Conservation (phyloP, 2,329 filamentous ascomycete genomes). For the Sporothrix inflata region DNA sequence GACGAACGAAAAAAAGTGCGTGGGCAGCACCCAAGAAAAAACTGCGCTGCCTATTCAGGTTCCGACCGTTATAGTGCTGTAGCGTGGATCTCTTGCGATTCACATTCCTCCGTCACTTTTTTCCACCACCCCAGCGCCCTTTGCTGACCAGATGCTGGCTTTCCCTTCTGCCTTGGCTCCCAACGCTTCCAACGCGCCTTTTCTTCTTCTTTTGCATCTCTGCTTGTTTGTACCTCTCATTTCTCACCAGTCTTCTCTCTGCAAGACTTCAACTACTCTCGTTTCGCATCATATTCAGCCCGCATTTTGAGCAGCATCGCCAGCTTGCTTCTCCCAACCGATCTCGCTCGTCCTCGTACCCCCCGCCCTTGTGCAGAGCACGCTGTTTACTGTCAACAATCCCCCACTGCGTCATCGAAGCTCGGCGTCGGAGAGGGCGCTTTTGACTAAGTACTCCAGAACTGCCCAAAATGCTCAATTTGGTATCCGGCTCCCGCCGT, state of each 20-base stretch:
- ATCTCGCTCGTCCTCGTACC: neutral
- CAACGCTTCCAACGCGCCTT: neutral
- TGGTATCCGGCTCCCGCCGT: slow-evolving; percentile 36
- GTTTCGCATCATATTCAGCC: neutral
- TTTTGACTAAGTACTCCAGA: neutral
- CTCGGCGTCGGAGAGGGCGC: slow-evolving; percentile 9
- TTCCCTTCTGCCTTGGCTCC: slow-evolving; percentile 11
- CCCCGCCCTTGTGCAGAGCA: neutral
- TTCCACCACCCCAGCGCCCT: neutral
- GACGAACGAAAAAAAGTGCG: neutral
- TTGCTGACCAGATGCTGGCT: slow-evolving; percentile 6
- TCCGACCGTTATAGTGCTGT: slow-evolving; percentile 3
- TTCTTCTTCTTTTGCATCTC: neutral
- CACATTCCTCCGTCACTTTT: slow-evolving; percentile 1
- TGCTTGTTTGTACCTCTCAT: neutral
- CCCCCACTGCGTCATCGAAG: slow-evolving; percentile 10
- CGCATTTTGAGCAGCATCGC: neutral
- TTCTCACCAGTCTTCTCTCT: neutral
- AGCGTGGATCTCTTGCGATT: neutral
- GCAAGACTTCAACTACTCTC: neutral
- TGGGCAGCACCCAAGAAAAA: slow-evolving; percentile 15
- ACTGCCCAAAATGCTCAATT: slow-evolving; percentile 29
- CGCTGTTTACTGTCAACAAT: neutral
- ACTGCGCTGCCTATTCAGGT: slow-evolving; percentile 13
- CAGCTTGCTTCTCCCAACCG: neutral